phyloP scores from a whole-genome alignment of 306 rosid genomes.

The Citrullus colocynthis region DNA sequence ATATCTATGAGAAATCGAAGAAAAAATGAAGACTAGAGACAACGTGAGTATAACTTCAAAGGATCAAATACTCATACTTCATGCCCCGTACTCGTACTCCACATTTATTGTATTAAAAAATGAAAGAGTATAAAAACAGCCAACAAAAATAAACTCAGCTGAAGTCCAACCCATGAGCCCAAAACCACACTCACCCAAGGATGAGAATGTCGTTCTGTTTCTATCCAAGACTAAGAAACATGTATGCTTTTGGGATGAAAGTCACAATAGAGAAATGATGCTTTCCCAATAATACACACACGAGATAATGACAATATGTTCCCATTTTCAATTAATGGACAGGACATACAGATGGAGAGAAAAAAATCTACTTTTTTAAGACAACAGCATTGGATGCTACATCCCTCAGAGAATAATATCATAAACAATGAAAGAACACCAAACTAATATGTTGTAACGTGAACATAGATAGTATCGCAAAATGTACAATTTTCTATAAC shows the following conservation, averaged over 20 bases:
- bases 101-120: background rate
- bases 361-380: background rate
- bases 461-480: background rate
- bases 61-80: no score
- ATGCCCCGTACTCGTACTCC: no score
- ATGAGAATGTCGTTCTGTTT: background rate
- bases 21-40: background rate
- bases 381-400: background rate
- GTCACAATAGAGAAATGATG: background rate
- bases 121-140: background rate
- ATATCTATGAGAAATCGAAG: background rate
- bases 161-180: background rate
- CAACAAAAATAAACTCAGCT: background rate
- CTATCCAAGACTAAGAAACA: background rate
- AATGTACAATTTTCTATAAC: background rate
- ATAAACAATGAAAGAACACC: background rate
- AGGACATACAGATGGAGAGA: no score
- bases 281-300: background rate
- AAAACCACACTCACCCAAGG: background rate
- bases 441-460: background rate
- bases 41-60: background rate
- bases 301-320: background rate
- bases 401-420: background rate
- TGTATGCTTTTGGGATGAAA: background rate
- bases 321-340: background rate